These are phyloP conservation scores for Teratosphaeria gauchensis DNA, from an alignment of 2,329 filamentous ascomycete genomes.

Conservation along the genomic window DNA sequence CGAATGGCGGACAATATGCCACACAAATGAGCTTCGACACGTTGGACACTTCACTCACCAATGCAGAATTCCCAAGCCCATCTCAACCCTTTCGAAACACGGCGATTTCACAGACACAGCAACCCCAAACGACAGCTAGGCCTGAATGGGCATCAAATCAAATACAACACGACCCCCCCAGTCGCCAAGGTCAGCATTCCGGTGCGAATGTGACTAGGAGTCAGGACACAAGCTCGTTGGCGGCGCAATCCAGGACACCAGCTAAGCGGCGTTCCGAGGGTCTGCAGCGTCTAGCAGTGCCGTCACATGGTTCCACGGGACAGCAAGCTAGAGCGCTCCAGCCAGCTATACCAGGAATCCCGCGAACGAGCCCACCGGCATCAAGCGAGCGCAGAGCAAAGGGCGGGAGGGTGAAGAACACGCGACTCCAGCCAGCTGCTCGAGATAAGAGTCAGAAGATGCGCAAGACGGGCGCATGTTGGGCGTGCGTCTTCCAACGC, in stretches of 20 bases:
- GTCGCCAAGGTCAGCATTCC: background rate
- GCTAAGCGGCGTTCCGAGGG: background rate
- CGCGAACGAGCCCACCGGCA: background rate
- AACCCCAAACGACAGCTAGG: background rate
- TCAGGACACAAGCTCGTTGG: background rate
- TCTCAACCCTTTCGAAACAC: background rate
- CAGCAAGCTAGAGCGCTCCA: background rate
- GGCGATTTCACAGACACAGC: background rate
- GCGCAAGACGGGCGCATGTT: constrained; percentile 39
- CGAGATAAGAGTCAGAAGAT: constrained; percentile 34
- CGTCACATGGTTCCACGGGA: background rate
- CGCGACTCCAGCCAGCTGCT: constrained; percentile 27
- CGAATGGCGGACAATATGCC: background rate
- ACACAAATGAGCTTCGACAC: background rate
- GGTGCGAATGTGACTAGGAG: background rate
- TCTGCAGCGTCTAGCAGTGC: background rate
- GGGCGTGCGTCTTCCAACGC: constrained; percentile 40
- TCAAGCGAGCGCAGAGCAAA: constrained; percentile 6
- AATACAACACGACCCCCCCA: background rate
- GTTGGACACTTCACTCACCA: background rate
- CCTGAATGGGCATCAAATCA: background rate
- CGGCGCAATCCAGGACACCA: background rate
- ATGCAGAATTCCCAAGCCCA: background rate
- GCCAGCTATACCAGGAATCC: background rate
- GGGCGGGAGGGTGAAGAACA: constrained; percentile 28